Base-by-base conservation (phyloP, 306 rosid genomes). In the Vachellia collinsii region DNA sequence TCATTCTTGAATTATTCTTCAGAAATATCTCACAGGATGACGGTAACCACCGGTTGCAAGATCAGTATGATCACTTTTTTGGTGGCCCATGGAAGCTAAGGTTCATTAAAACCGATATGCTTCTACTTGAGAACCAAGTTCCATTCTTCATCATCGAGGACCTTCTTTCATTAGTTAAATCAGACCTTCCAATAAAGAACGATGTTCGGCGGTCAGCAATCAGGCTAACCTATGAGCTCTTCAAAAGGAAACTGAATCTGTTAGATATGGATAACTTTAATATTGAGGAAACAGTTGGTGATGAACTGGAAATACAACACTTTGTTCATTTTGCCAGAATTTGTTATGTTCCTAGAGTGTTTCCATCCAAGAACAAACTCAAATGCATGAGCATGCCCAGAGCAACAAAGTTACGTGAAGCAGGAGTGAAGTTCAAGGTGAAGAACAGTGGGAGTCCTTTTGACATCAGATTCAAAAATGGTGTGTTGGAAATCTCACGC, bases 401-500 rank as follows among this genome's bases (percentile, higher is more conserved):
- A 69, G 46, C 73, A 14, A 83, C 85, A 11, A 22, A 81, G 6
- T 66, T 83, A 23, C 81, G 54, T 69, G 47, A 20, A 6, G 85
- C 80, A 3, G 85, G 85, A 20, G 79, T 83, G 22, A 77, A 64
- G 72, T 81, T 83, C 44, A 25, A 43, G 65, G 46, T 39, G 11
- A 54, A 44, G 50, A 11, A 59, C 3, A 61, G 34, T 17, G 50
- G 25, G 64, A 70, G 54, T 41, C 1, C 74, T 7, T 77, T 77
- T 72, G 81, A 81, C 23, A 61, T 86, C 12, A 11, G 0, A 4
- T 83, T 86, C 19, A 6, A 51, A 22, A 11, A 82, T 7, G 79
- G 87, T 44, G n/a, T 42, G 36, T 42, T 83, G 37, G 41, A 81
- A 38, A 86, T 86, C 79, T 77, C 87, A 0, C 16, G 11, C 8